Evolutionary conservation across 2,329 filamentous ascomycete genomes (phyloP).

Genomic region (Ophiocordyceps unilateralis): DNA sequence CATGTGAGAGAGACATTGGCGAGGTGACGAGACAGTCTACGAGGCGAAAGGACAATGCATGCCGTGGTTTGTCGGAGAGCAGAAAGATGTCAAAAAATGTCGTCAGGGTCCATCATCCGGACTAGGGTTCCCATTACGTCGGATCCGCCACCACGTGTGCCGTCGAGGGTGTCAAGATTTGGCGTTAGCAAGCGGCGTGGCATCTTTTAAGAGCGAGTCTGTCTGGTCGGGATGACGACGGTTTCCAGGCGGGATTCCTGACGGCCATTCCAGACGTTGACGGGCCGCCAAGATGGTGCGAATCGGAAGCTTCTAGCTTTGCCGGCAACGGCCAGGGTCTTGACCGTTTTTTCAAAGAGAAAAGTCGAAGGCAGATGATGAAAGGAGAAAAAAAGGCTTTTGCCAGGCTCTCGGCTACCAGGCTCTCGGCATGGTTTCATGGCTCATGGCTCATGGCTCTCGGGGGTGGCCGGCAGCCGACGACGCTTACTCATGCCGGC

Average conservation of each 20-base stretch:
- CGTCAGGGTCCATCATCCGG: not conserved
- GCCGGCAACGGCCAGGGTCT: no score
- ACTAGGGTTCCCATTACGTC: no score
- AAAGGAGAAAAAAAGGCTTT: no score
- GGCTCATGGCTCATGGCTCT: no score
- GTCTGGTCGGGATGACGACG: not conserved
- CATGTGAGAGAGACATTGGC: conserved; percentile 4
- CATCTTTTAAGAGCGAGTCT: not conserved
- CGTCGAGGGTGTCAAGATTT: not conserved
- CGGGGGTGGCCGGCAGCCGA: no score
- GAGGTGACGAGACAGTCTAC: not conserved
- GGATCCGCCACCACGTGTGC: not conserved
- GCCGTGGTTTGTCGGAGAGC: not conserved
- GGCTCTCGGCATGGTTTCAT: no score
- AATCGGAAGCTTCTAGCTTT: not conserved
- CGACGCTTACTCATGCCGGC: no score
- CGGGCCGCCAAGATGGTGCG: no score
- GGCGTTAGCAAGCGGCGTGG: not conserved
- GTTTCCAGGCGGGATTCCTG: not conserved
- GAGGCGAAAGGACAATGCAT: not conserved
- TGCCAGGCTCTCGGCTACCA: no score
- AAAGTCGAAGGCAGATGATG: no score
- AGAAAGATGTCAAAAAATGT: not conserved
- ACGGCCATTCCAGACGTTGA: not conserved
- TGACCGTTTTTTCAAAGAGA: no score